Evolutionary conservation across 768 basidiomycete genomes (phyloP), one percentile per base, ranked within the genome.

Genomic region (Rhizopogon vesiculosus): DNA sequence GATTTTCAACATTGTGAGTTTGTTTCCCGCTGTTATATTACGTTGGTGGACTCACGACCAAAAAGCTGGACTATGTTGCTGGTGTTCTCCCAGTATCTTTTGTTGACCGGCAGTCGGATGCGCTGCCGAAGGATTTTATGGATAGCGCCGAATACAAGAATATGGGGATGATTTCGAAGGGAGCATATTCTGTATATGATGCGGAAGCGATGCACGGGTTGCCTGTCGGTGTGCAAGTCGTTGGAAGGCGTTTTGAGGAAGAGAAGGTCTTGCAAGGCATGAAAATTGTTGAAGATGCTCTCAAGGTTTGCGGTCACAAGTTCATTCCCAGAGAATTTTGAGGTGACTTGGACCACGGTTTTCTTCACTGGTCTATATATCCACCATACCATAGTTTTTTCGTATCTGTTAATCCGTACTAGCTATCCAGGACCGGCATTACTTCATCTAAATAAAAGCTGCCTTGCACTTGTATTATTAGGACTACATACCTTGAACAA

Each of bases 191-290:
- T 0, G 74, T 77, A 2, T 90, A 89, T 51, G 78, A 87, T 49
- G 76, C 81, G 1, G 70, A 79, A 13, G 75, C 78, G 56, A 87
- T 87, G 83, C 77, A 84, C 55, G 87, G 87, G 7, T 70, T 88
- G 5, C 86, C 88, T 0, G 64, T 89, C 1, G 84, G 85, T 1
- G 80, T 88, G 10, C 86, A 89, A 64, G 67, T 89, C 33, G 76
- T 82, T 1, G 86, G 85, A 1, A 70, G 77, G 44, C 72, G 82
- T 42, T 74, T 87, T 41, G 83, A 87, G 64, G 89, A 90, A 68
- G 89, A 91, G 69, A 84, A 84, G 62, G 86, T 87, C 2, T 59
- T 89, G 7, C 81, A 83, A 62, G 85, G 81, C 2, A 87, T 88
- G 82, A 80, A 81, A 61, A 74, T 88, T 6, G 71, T 87, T 46